Evolutionary conservation across 225 moss, liverwort and hornwort genomes (phyloP), one percentile per base, ranked within the genome.

Genomic region (Straminergon stramineum): DNA sequence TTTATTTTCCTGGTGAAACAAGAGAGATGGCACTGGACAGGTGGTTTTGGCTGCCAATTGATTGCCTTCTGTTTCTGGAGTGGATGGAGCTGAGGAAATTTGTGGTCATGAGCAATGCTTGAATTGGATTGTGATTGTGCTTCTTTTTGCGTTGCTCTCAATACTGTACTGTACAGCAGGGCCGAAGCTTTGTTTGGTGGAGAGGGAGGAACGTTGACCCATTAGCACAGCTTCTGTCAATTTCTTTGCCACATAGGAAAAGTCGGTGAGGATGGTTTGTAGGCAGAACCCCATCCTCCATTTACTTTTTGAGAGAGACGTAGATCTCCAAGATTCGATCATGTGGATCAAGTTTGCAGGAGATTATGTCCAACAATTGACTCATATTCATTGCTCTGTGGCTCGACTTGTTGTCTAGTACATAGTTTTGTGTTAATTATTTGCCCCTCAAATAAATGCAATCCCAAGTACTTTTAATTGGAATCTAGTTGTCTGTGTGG

Each of bases 31-130:
- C 85, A 17, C n/a, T 28, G 89, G 48, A 48, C 48, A 48, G 48
- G 92, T 84, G 86, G 88, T 88, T 86, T 58, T 92, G 7, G 63
- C 90, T 86, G 79, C 92, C 90, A 61, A 62, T 21, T 35, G 57
- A 34, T 83, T 79, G 30, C 63, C 15, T 41, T 73, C 66, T 65
- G n/a, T 69, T 27, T 11, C 52, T 65, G 81, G 55, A 83, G 73
- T 85, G 58, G 85, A 41, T 75, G 75, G 27, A 16, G 39, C 19
- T 30, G 24, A 70, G 84, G n/a, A 32, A 26, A 32, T 16, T 64
- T 43, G 64, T 34, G 63, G 9, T 79, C 18, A 18, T 81, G 87
- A 70, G 39, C 41, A 77, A 23, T 27, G 16, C 28, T 68, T 28
- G 77, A 77, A 27, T 84, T 63, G 37, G 62, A 19, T 31, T 79